Evolutionary conservation across 208 protist genomes (phyloP).

Genomic region (Trypanosoma grayi): DNA sequence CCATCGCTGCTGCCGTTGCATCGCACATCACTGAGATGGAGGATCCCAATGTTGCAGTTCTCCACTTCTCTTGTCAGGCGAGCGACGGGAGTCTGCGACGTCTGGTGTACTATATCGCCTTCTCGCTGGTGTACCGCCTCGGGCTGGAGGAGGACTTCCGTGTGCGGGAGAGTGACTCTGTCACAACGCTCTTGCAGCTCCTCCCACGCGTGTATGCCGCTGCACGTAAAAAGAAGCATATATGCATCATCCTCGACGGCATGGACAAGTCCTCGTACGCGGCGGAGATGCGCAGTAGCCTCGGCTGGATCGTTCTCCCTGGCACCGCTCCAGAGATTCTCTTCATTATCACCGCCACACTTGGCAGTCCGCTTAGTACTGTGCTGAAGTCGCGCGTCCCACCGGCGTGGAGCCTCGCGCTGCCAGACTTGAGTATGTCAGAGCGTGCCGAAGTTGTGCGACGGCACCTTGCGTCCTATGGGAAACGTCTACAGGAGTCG

Average conservation of each 20-base stretch:
- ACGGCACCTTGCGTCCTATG: constrained; percentile 63
- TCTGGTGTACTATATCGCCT: constrained; percentile 55
- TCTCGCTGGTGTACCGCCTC: constrained; percentile 34
- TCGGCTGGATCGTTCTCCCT: constrained; percentile 46
- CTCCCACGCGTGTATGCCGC: constrained; percentile 53
- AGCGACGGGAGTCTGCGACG: constrained; percentile 48
- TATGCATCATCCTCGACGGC: constrained; percentile 56
- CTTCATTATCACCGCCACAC: constrained; percentile 47
- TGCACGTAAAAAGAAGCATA: constrained; percentile 29
- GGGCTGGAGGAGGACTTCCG: constrained; percentile 49
- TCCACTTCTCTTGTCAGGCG: constrained; percentile 70
- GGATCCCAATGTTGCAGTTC: constrained; percentile 27
- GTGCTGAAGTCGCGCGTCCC: constrained; percentile 52
- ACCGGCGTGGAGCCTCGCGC: constrained; percentile 23
- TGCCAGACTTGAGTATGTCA: constrained; percentile 44
- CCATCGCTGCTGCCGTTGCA: constrained; percentile 45
- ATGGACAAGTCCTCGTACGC: constrained; percentile 59
- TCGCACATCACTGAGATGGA: constrained; percentile 30
- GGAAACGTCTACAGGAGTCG: constrained; percentile 78
- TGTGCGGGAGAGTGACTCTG: constrained; percentile 47
- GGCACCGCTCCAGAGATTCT: constrained; percentile 40
- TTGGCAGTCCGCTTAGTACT: constrained; percentile 26
- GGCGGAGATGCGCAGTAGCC: constrained; percentile 42
- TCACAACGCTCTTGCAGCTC: constrained; percentile 42
- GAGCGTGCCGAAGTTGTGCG: constrained; percentile 77